Evolutionary conservation across 1,139 yeast species (phyloP).

Genomic region (Magnusiomyces sp.): DNA sequence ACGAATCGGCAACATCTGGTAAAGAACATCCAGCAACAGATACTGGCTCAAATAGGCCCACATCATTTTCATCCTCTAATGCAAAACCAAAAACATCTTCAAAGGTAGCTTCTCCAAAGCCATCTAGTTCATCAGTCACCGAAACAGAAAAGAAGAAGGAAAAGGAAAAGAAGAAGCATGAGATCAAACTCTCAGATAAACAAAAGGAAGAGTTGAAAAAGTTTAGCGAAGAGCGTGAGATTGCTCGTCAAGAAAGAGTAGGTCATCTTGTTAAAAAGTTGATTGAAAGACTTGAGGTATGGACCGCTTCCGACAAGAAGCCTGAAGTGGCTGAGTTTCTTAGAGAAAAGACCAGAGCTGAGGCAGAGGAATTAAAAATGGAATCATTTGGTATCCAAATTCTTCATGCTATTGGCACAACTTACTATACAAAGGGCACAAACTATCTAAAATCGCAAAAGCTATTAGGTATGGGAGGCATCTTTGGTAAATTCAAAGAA

Average conservation of each 20-base stretch:
- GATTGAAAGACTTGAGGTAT: constrained; percentile 56
- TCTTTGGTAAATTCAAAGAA: constrained; percentile 77
- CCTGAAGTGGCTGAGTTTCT: constrained; percentile 62
- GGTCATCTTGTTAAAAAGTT: constrained; percentile 56
- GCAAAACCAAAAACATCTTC: constrained; percentile 5
- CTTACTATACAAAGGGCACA: constrained; percentile 61
- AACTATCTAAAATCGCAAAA: constrained; percentile 60
- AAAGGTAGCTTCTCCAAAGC: background rate
- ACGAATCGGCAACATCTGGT: too few species aligned
- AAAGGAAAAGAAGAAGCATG: constrained; percentile 29
- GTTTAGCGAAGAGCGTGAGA: constrained; percentile 68
- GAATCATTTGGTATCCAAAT: constrained; percentile 92
- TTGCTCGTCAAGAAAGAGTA: constrained; percentile 66
- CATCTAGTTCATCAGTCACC: constrained; percentile 20
- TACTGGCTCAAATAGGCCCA: background rate
- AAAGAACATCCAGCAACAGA: constrained; percentile 6
- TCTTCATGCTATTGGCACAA: constrained; percentile 74
- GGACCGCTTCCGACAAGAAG: constrained; percentile 77
- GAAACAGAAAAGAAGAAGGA: constrained; percentile 27
- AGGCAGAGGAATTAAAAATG: constrained; percentile 83
- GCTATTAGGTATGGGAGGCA: constrained; percentile 74
- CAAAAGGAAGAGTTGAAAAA: constrained; percentile 61
- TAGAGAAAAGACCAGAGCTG: constrained; percentile 60
- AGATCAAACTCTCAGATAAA: constrained; percentile 38
- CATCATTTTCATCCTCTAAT: background rate